Conservation (phyloP, 2,329 filamentous ascomycete species). For the Pseudogymnoascus sp. region DNA sequence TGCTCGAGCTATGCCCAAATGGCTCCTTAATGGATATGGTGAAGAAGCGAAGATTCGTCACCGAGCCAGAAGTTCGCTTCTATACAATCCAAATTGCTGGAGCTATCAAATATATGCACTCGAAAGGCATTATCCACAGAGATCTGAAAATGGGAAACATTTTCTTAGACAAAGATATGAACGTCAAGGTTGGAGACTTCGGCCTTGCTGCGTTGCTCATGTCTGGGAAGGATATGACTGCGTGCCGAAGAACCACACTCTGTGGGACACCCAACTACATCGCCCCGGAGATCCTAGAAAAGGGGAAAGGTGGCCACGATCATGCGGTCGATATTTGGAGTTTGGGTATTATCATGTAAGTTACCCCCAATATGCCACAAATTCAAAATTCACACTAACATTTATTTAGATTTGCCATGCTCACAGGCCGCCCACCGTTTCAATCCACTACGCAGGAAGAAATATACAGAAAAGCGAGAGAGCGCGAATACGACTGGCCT, state of each 20-base stretch:
- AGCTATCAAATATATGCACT: slow-evolving; percentile 96
- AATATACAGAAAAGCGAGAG: slow-evolving; percentile 65
- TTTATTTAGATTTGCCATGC: slow-evolving; percentile 71
- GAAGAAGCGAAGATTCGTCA: slow-evolving; percentile 81
- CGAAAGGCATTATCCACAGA: slow-evolving; percentile 89
- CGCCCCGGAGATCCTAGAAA: slow-evolving; percentile 90
- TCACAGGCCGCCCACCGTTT: slow-evolving; percentile 92
- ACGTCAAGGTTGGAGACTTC: slow-evolving; percentile 97
- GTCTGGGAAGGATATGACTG: slow-evolving; percentile 83
- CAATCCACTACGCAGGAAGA: slow-evolving; percentile 85
- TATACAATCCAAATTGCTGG: slow-evolving; percentile 93
- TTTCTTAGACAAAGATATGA: slow-evolving; percentile 90
- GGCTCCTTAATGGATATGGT: slow-evolving; percentile 98
- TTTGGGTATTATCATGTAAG: slow-evolving; percentile 89
- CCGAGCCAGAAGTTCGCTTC: slow-evolving; percentile 86
- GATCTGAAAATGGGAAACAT: slow-evolving; percentile 98
- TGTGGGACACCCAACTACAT: slow-evolving; percentile 99
- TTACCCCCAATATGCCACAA: not conserved
- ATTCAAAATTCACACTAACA: slow-evolving; percentile 25
- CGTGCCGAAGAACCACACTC: slow-evolving; percentile 74
- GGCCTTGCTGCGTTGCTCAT: slow-evolving; percentile 86
- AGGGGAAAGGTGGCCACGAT: slow-evolving; percentile 88
- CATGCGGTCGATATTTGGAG: slow-evolving; percentile 99
- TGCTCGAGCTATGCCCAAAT: slow-evolving; percentile 89
- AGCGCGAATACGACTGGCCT: slow-evolving; percentile 75